Conservation (phyloP, 2,329 filamentous ascomycete genomes). For the Hirsutella rhossiliensis region DNA sequence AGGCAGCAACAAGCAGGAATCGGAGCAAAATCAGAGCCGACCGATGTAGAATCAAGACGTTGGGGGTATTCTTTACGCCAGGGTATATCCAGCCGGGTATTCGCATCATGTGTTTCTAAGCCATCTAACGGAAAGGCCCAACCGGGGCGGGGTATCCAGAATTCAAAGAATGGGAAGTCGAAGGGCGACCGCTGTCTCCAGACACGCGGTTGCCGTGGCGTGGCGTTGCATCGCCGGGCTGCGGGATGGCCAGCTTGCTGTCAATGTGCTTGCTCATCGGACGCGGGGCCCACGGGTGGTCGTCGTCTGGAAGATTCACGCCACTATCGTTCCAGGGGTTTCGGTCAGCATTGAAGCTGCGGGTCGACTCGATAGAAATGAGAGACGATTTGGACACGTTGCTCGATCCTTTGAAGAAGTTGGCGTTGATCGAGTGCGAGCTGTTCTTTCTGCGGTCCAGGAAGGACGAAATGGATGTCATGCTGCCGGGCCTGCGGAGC, state of each 20-base stretch:
- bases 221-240: slow-evolving; percentile 72
- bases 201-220: slow-evolving; percentile 75
- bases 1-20: slow-evolving; percentile 1
- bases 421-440: slow-evolving; percentile 67
- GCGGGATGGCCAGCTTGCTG: slow-evolving; percentile 50
- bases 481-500: slow-evolving; percentile 87
- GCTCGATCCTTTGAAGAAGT: slow-evolving; percentile 85
- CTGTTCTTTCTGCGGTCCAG: slow-evolving; percentile 92
- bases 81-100: slow-evolving; percentile 56
- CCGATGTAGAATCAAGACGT: slow-evolving; percentile 10
- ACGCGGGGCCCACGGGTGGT: slow-evolving; percentile 53
- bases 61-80: slow-evolving; percentile 46
- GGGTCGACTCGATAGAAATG: slow-evolving; percentile 89
- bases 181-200: slow-evolving; percentile 83
- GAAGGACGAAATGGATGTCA: slow-evolving; percentile 91
- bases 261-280: slow-evolving; percentile 54
- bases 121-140: slow-evolving; percentile 76
- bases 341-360: slow-evolving; percentile 80
- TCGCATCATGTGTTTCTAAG: slow-evolving; percentile 37
- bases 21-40: slow-evolving; percentile 6
- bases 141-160: slow-evolving; percentile 92
- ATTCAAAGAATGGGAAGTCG: slow-evolving; percentile 88
- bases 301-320: slow-evolving; percentile 85
- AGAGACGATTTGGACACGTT: slow-evolving; percentile 92
- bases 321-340: slow-evolving; percentile 98